A percentile compares a stretch with the other conserved stretches of the same genome.
phyloP scores from a whole-genome alignment of 1,284 basidiomycete genomes.

The Leucoagaricus sp. region DNA sequence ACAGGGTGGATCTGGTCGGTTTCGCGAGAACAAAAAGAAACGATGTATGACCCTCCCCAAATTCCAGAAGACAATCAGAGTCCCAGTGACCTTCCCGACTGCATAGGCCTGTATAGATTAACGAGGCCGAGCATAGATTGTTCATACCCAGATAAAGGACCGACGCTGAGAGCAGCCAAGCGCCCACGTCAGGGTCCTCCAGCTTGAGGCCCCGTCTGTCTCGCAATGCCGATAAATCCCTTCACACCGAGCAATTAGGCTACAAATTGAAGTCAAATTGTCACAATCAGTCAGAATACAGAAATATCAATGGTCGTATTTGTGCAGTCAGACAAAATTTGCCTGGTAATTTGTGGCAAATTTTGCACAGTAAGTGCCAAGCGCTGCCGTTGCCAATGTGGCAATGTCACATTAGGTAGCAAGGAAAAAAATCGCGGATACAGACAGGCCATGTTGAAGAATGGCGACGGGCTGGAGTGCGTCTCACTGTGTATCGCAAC shows the following conservation, averaged over 20 bases:
- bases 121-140: slow-evolving; percentile 1
- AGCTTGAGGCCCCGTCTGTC: background rate
- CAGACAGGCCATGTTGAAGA: background rate
- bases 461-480: background rate
- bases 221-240: background rate
- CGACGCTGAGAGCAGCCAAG: background rate
- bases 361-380: background rate
- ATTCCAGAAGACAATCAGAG: background rate
- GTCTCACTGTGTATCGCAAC: background rate
- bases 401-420: background rate
- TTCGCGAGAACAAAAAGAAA: slow-evolving; percentile 12
- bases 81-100: background rate
- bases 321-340: background rate
- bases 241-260: background rate
- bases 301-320: background rate
- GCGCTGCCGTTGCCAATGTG: background rate
- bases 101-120: background rate
- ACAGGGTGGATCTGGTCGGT: slow-evolving; percentile 3
- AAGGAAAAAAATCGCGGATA: background rate
- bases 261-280: background rate
- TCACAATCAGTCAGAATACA: background rate
- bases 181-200: background rate
- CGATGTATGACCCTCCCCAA: slow-evolving; percentile 3
- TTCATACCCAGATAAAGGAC: slow-evolving; percentile 4
- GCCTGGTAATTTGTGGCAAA: background rate